Conservation (phyloP, 805 yeast genomes). For the Yamadazyma akitaensis region DNA sequence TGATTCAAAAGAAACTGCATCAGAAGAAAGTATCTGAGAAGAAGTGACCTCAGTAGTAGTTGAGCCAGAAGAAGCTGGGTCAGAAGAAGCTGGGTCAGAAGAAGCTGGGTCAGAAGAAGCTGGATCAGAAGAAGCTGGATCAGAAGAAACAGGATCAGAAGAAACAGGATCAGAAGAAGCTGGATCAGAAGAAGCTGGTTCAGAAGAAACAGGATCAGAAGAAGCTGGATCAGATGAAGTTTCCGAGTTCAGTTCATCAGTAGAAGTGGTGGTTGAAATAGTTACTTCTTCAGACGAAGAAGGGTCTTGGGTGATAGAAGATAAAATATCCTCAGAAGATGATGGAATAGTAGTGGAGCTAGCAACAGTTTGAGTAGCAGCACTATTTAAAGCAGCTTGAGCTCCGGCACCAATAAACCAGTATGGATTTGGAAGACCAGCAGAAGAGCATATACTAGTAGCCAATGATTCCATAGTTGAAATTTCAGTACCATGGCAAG, state of each 20-base stretch:
- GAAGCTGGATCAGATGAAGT: not conserved
- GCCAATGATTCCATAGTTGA: conserved; percentile 27
- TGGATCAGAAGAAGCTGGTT: not conserved
- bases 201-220: no score
- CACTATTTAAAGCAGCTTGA: conserved; percentile 20
- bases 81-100: conserved; percentile 2
- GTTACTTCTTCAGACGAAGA: not conserved
- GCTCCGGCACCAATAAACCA: conserved; percentile 40
- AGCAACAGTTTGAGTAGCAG: conserved; percentile 19
- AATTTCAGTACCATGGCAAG: conserved; percentile 34
- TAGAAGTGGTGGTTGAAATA: no score
- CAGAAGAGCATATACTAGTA: conserved; percentile 30
- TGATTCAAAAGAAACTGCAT: no score
- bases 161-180: no score
- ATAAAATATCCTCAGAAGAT: not conserved
- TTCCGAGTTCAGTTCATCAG: no score
- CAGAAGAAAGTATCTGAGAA: no score
- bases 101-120: conserved; percentile 5
- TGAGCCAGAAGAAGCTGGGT: not conserved
- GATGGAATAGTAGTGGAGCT: conserved; percentile 1
- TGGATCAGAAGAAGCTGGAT: conserved; percentile 3
- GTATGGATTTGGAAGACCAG: conserved; percentile 22
- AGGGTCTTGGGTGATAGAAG: not conserved
- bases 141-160: not conserved
- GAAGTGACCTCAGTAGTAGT: no score